Percentiles rank a stretch among this genome's conserved stretches.
Conservation (phyloP, 164 flowering plant genomes). For the Hamamelis virginiana region DNA sequence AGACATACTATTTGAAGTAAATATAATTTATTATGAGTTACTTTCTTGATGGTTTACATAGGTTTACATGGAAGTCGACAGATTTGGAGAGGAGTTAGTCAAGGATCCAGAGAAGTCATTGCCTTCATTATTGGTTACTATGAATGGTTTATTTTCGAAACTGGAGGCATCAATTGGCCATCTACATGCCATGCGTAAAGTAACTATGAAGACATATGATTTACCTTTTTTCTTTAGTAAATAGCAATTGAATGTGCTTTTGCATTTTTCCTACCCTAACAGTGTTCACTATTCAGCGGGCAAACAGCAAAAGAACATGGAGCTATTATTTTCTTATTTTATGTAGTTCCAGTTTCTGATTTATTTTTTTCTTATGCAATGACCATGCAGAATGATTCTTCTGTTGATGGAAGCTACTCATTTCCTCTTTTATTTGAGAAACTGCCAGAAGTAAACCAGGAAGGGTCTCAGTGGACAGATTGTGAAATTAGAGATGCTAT, state of each 20-base stretch:
- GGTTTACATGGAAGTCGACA: constrained; percentile 78
- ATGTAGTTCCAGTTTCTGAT: too few relatives aligned
- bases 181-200: constrained; percentile 48
- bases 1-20: background rate
- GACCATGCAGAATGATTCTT: constrained; percentile 60
- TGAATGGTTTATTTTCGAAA: constrained; percentile 61
- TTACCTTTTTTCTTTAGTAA: too few relatives aligned
- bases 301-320: too few relatives aligned
- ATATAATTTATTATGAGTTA: background rate
- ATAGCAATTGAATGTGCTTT: too few relatives aligned
- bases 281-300: too few relatives aligned
- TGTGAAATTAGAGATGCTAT: constrained; percentile 68
- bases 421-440: constrained; percentile 55
- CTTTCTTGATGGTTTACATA: constrained; percentile 20
- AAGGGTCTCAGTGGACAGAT: constrained; percentile 76
- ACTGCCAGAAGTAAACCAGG: constrained; percentile 65
- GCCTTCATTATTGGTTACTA: constrained; percentile 48
- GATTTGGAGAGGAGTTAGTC: constrained; percentile 52
- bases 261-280: too few relatives aligned
- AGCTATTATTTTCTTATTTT: too few relatives aligned
- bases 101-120: constrained; percentile 65
- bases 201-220: constrained; percentile 9
- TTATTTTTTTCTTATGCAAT: constrained; percentile 1
- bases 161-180: constrained; percentile 65
- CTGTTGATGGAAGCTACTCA: constrained; percentile 49